These are phyloP conservation scores for Bremia lactucae DNA, from an alignment of 352 stramenopile species.

Conservation along the genomic window DNA sequence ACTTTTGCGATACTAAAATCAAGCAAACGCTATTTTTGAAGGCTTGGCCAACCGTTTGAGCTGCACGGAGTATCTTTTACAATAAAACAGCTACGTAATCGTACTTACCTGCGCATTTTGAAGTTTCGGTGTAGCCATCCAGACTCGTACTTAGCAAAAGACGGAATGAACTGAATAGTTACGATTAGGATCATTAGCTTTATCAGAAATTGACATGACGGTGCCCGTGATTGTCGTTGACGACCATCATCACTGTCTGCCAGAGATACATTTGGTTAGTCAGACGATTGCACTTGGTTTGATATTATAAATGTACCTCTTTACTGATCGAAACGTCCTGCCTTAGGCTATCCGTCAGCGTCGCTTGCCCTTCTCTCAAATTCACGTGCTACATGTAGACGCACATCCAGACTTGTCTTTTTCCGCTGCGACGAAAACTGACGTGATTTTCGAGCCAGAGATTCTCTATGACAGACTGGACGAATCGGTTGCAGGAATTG, in stretches of 20 bases:
- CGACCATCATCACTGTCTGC: constrained; percentile 21
- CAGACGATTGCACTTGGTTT: neutral
- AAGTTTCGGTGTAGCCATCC: too few relatives aligned
- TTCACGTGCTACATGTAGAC: constrained; percentile 77
- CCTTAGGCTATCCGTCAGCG: constrained; percentile 59
- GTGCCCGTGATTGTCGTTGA: constrained; percentile 30
- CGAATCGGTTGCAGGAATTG: constrained; percentile 56
- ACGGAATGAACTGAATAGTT: too few relatives aligned
- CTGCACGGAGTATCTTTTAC: too few relatives aligned
- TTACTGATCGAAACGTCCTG: neutral
- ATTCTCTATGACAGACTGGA: constrained; percentile 69
- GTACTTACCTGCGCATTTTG: too few relatives aligned
- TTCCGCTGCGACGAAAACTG: constrained; percentile 23
- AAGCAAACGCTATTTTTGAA: too few relatives aligned
- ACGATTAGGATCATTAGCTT: too few relatives aligned
- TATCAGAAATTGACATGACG: too few relatives aligned
- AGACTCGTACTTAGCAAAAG: too few relatives aligned
- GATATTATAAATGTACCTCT: neutral
- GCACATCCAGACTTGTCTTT: constrained; percentile 84
- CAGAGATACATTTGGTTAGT: constrained; percentile 51
- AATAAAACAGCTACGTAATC: too few relatives aligned
- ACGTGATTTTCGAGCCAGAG: constrained; percentile 50
- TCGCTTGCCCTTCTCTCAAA: constrained; percentile 42
- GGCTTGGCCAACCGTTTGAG: too few relatives aligned
- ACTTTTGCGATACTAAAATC: constrained; percentile 8